Percentiles rank a stretch among this genome's conserved stretches.
Evolutionary conservation across 2,329 filamentous ascomycete genomes (phyloP).

Genomic region (Neofusicoccum sp.): DNA sequence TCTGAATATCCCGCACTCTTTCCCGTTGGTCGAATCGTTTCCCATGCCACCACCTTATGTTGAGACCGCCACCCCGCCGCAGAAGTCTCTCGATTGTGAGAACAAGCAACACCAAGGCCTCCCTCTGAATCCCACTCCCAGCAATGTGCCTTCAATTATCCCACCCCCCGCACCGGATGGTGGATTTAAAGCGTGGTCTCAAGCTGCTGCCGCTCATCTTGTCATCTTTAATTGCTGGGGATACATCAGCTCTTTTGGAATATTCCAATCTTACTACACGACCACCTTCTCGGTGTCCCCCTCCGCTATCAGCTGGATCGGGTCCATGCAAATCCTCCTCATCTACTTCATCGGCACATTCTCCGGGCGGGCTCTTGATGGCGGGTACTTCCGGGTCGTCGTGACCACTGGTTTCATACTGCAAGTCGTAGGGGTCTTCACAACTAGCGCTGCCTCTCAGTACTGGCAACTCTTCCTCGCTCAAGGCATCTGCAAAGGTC

Average conservation of each 20-base stretch:
- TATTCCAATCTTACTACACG: conserved; percentile 55
- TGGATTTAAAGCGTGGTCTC: conserved; percentile 53
- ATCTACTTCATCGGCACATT: conserved; percentile 45
- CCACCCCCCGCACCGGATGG: conserved; percentile 42
- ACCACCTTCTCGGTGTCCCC: conserved; percentile 27
- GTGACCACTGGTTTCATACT: conserved; percentile 38
- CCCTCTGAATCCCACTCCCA: neutral
- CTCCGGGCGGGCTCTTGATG: conserved; percentile 44
- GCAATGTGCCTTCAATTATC: neutral
- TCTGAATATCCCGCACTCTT: no score
- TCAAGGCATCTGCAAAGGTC: conserved; percentile 48
- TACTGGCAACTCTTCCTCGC: conserved; percentile 52
- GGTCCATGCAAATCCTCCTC: conserved; percentile 47
- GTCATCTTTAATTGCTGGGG: conserved; percentile 33
- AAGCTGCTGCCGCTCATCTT: conserved; percentile 18
- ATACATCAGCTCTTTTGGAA: conserved; percentile 55
- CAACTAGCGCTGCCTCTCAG: conserved; percentile 40
- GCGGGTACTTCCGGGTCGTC: conserved; percentile 40
- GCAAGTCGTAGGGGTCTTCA: conserved; percentile 44
- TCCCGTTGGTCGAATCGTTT: neutral
- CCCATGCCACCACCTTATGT: neutral
- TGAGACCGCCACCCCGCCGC: neutral
- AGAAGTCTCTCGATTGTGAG: neutral
- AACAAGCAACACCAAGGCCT: neutral
- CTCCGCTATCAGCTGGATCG: conserved; percentile 51